Base-by-base conservation (phyloP, 257 asterid genomes). In the Vinca minor region DNA sequence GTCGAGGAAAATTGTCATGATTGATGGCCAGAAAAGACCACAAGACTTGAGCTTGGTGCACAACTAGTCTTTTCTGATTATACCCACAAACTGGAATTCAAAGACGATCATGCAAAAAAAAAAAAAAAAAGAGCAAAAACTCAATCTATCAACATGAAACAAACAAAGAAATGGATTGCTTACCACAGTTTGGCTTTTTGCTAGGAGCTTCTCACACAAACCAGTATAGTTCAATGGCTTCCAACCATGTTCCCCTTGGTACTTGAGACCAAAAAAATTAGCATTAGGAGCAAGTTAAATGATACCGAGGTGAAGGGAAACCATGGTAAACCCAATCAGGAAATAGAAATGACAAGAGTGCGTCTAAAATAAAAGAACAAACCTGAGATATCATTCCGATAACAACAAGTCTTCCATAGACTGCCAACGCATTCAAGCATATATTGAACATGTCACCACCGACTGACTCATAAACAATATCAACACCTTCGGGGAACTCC, bases 351-450 rank as follows among this genome's bases (percentile, higher is more conserved):
- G 57, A 28, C n/a, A 55, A 11, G 39, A 64, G 12, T 14, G 29
- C 25, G 15, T 20, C 53, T 12, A 20, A 29, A 15, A 29, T 8
- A 29, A 14, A 49, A 47, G 57, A 45, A 8, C 76, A 31, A 65
- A 92, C 98, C 96, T 92, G 96, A 78, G 96, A 92, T 58, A 87
- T 79, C 96, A 89, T 87, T 71, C 96, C 98, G 62, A 92, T 87
- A 56, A 92, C 98, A 65, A 92, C 84, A 58, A 92, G 96, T 71
- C 74, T 93, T 47, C 98, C 98, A 61, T 85, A 87, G 69, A 73
- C 74, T 42, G 96, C 89, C 78, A 92, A 76, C 31, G 96, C 93
- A 76, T 92, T 92, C 78, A 89, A 71, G 85, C 96, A 89, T 47
- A 79, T 59, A 73, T 87, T 80, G 64, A 89, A 92, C 98, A 89